Evolutionary conservation across 805 yeast species (phyloP), one percentile per base, ranked within the genome.

Genomic region (Ogataea wickerhamii): DNA sequence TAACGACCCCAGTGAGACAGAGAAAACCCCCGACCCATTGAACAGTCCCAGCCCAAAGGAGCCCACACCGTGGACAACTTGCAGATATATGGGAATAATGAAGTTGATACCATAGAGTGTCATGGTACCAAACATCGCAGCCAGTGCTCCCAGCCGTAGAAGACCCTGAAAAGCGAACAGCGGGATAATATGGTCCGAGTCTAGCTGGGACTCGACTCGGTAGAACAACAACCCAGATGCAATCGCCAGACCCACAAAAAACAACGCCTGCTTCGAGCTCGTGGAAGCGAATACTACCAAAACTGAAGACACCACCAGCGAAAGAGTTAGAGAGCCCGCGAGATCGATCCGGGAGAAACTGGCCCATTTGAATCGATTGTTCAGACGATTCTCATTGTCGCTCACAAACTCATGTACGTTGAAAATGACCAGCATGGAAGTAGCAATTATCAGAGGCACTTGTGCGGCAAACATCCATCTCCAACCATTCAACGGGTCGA

Each of bases 381-480:
- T 41, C 28, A 43, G 22, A 20, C 51, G 35, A 30, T 50, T 48
- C n/a, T 56, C 56, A 38, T 49, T 44, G 31, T 52, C 44, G 10
- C 36, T 17, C 20, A 45, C 44, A 36, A 53, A 60, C 13, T 68
- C 70, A 39, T 62, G 65, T 18, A 68, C 61, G 48, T 58, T 52
- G 22, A 4, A 48, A 29, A 19, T 37, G 2, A 58, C 65, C 14
- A 58, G 40, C 6, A 28, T 19, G 2, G 55, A 54, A 6, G 68
- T 53, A 6, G 52, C 17, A 22, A 58, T 43, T 16, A 68, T 52
- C 29, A 64, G 46, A 0, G 74, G 74, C 5, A 66, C 66, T 41
- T 70, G 74, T 2, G 61, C 38, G 0, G 59, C 55, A 51, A 69
- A 70, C 67, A 68, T 65, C 64, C 66, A 61, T 49, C 73, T 60